Percentiles rank a stretch among this genome's conserved stretches.
Evolutionary conservation across 1,284 basidiomycete genomes (phyloP).

Genomic region (Golubevia pallescens): DNA sequence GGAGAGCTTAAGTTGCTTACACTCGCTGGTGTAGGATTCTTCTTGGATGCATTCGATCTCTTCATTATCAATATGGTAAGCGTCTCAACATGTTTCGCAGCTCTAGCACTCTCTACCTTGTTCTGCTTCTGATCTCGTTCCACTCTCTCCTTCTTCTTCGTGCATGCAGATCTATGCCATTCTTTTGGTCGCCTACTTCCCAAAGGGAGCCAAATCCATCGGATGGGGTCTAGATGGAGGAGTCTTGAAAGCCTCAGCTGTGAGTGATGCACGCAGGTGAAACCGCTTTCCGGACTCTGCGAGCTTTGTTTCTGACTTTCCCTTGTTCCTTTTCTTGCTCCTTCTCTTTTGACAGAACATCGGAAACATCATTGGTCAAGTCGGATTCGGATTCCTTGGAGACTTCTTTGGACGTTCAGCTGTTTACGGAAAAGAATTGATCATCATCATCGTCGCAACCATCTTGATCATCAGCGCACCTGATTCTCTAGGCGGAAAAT

Average conservation of each 20-base stretch:
- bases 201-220: slow-evolving; percentile 33
- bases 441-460: slow-evolving; percentile 51
- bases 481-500: slow-evolving; percentile 44
- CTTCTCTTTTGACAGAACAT: no score
- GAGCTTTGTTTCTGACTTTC: no score
- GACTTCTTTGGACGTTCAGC: slow-evolving; percentile 44
- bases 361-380: slow-evolving; percentile 54
- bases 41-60: slow-evolving; percentile 58
- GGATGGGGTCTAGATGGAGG: slow-evolving; percentile 55
- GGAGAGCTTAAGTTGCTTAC: slow-evolving; percentile 50
- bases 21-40: slow-evolving; percentile 58
- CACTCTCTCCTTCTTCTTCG: no score
- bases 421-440: slow-evolving; percentile 57
- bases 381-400: slow-evolving; percentile 56
- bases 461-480: slow-evolving; percentile 56
- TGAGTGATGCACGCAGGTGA: no score
- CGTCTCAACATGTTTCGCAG: no score
- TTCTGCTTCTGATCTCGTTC: no score
- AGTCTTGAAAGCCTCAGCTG: slow-evolving; percentile 56
- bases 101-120: no score
- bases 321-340: no score
- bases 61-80: slow-evolving; percentile 53
- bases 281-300: no score
- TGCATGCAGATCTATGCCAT: slow-evolving; percentile 34
- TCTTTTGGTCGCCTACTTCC: slow-evolving; percentile 45